Conservation (phyloP, 441 rosid species). For the Populus hybrid region DNA sequence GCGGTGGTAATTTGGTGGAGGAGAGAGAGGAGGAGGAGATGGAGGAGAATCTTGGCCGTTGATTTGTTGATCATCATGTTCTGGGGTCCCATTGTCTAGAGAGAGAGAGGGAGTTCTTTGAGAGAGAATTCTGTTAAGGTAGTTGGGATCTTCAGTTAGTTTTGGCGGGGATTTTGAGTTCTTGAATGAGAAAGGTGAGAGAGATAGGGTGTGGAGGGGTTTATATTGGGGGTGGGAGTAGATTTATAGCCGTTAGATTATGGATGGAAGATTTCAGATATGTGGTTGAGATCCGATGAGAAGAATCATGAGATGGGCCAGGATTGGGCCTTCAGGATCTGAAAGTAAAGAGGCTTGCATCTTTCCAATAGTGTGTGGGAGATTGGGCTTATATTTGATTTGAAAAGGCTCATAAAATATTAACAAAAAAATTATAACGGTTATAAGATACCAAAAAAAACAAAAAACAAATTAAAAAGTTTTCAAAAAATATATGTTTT, state of each 20-base stretch:
- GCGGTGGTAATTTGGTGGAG: slow-evolving; percentile 14
- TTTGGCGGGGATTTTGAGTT: slow-evolving; percentile 18
- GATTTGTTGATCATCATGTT: not conserved
- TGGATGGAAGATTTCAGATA: not conserved
- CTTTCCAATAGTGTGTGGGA: too few relatives aligned
- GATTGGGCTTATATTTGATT: too few relatives aligned
- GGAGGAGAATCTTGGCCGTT: not conserved
- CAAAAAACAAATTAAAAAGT: too few relatives aligned
- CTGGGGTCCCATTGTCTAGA: not conserved
- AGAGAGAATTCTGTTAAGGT: not conserved
- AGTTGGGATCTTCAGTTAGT: slow-evolving; percentile 18
- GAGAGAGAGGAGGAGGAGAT: slow-evolving; percentile 8
- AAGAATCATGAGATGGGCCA: not conserved
- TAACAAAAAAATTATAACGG: too few relatives aligned
- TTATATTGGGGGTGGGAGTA: not conserved
- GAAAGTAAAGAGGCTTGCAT: too few relatives aligned
- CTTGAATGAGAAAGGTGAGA: not conserved
- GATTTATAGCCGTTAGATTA: not conserved
- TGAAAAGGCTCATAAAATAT: too few relatives aligned
- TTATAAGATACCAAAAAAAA: too few relatives aligned
- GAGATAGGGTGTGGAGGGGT: not conserved
- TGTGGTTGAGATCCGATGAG: not conserved
- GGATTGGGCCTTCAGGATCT: too few relatives aligned
- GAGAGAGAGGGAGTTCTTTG: not conserved
- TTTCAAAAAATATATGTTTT: too few relatives aligned